Evolutionary conservation across 305 asterid species (phyloP).

Genomic region (Withania somnifera): DNA sequence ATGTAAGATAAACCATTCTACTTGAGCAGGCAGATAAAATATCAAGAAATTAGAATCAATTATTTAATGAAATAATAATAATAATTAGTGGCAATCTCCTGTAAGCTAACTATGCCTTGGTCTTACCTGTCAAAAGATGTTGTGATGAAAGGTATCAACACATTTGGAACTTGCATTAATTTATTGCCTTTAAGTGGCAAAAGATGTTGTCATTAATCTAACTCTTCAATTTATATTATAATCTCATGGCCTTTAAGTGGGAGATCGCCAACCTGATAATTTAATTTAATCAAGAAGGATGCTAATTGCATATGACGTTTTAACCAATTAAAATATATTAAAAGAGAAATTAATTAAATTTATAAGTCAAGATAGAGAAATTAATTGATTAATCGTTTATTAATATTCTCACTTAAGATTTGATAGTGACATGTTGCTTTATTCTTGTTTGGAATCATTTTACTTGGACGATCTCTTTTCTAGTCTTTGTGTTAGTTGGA

Average conservation of each 20-base stretch:
- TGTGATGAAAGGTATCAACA: not conserved
- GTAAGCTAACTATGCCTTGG: not conserved
- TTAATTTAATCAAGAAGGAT: not conserved
- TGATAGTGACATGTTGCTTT: not conserved
- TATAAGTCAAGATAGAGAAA: not conserved
- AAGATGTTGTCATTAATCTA: too few relatives aligned
- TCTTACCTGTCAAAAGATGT: not conserved
- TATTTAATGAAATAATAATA: not conserved
- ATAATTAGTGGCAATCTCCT: not conserved
- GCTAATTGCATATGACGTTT: not conserved
- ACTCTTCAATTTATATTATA: not conserved
- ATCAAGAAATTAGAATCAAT: not conserved
- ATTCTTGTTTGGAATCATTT: not conserved
- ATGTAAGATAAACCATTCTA: not conserved
- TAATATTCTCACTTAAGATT: not conserved
- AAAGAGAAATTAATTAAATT: not conserved
- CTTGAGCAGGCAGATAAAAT: not conserved
- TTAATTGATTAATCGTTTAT: not conserved
- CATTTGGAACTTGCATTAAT: not conserved
- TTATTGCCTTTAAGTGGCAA: too few relatives aligned
- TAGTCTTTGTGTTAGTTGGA: not conserved
- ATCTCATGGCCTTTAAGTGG: not conserved
- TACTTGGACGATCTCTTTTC: not conserved
- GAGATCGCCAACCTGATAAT: slow-evolving; percentile 1
- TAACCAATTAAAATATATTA: not conserved